phyloP scores from a whole-genome alignment of 2,329 filamentous ascomycete genomes.

The Xylaria sp. region DNA sequence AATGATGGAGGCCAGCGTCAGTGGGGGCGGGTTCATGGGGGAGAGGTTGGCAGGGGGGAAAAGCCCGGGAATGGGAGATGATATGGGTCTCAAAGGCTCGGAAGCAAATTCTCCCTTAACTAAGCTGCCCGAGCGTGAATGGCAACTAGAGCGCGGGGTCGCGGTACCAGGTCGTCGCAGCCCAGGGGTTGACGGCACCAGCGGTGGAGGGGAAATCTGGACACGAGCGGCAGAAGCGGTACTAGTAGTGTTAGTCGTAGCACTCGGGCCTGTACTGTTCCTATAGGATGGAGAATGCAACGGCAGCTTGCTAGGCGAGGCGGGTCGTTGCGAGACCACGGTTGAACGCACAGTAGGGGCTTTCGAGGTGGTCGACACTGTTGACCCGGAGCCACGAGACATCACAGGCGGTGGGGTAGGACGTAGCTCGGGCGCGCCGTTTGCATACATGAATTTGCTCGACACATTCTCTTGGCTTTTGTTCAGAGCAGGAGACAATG shows the following conservation, averaged over 20 bases:
- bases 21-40: conserved; percentile 45
- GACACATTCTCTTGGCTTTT: conserved; percentile 48
- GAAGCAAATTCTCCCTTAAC: conserved; percentile 32
- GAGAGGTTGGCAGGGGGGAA: conserved; percentile 43
- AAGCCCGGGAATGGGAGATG: conserved; percentile 36
- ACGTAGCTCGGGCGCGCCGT: conserved; percentile 61
- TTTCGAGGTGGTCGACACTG: conserved; percentile 53
- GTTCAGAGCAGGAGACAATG: conserved; percentile 34
- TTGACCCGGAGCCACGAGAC: conserved; percentile 51
- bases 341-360: conserved; percentile 48
- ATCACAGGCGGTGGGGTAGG: conserved; percentile 43
- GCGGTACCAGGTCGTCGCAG: conserved; percentile 53
- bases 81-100: conserved; percentile 36
- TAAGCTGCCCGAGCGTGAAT: conserved; percentile 50
- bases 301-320: conserved; percentile 56
- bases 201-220: conserved; percentile 44
- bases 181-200: conserved; percentile 44
- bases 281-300: conserved; percentile 31
- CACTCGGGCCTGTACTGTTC: conserved; percentile 28
- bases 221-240: conserved; percentile 36
- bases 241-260: neutral
- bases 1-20: conserved; percentile 61
- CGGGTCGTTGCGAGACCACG: conserved; percentile 50
- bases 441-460: conserved; percentile 78
- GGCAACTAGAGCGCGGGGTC: conserved; percentile 44